A percentile compares a stretch with the other conserved stretches of the same genome.
phyloP scores from a whole-genome alignment of 164 flowering plant species.

The Stephania yunnanensis region DNA sequence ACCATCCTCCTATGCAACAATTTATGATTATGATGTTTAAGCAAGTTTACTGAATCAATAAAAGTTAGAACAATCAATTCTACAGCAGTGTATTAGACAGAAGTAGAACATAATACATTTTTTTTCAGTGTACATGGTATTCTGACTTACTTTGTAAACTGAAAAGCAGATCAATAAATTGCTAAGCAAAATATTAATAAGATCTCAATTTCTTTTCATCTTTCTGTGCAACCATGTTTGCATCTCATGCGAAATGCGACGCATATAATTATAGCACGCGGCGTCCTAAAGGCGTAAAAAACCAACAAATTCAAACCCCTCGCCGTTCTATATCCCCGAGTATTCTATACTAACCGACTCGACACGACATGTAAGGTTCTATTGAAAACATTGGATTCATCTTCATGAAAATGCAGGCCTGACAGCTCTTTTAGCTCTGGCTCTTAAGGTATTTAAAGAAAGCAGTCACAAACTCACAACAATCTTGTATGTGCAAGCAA shows the following conservation, averaged over 20 bases:
- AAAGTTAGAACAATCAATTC: background rate
- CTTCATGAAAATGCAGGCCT: constrained; percentile 6
- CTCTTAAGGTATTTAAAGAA: background rate
- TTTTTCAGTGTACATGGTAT: background rate
- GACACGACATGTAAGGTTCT: background rate
- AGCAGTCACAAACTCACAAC: background rate
- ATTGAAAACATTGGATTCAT: constrained; percentile 7
- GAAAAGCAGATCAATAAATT: no score
- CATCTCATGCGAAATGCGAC: no score
- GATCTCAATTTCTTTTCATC: no score
- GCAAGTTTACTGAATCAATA: background rate
- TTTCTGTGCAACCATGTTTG: no score
- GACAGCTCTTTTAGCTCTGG: constrained; percentile 1
- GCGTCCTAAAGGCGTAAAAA: no score
- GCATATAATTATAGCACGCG: no score
- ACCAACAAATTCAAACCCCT: no score
- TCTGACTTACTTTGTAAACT: no score
- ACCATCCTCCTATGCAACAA: background rate
- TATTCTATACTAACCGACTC: no score
- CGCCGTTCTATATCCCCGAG: no score
- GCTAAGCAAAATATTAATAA: no score
- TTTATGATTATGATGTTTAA: background rate
- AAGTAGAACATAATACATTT: background rate
- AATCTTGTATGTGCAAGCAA: background rate
- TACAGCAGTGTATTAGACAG: background rate